A percentile compares a stretch with the other conserved stretches of the same genome.
phyloP scores from a whole-genome alignment of 768 basidiomycete genomes.

The Termitomyces sp. region DNA sequence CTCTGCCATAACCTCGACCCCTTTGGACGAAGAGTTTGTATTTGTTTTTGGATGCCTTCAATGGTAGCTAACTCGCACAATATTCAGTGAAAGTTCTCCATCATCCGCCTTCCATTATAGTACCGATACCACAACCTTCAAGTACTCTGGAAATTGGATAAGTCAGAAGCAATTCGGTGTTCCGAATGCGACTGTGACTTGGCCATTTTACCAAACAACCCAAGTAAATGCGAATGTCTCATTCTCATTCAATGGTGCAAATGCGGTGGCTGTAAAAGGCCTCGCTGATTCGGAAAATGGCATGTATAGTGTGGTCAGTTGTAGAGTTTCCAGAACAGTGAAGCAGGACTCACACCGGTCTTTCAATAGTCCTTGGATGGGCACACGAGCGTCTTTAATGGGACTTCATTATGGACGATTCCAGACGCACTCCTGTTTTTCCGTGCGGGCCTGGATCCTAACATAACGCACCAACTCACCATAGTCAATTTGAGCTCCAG shows the following conservation, averaged over 20 bases:
- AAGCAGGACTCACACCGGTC: not conserved
- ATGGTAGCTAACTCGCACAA: not conserved
- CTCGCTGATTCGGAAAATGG: constrained; percentile 11
- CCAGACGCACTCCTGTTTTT: constrained; percentile 17
- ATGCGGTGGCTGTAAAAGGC: constrained; percentile 14
- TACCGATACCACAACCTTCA: constrained; percentile 8
- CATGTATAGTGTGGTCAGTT: constrained; percentile 13
- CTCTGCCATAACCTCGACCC: constrained; percentile 8
- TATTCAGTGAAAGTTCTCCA: constrained; percentile 12
- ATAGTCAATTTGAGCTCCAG: constrained; percentile 13
- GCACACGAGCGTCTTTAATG: constrained; percentile 8
- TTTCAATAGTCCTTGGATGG: constrained; percentile 14
- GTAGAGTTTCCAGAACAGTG: not conserved
- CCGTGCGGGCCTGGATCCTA: constrained; percentile 14
- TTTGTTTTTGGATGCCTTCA: not conserved
- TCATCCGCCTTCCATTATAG: constrained; percentile 13
- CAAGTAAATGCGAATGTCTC: constrained; percentile 12
- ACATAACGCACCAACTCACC: constrained; percentile 9
- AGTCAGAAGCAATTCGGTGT: constrained; percentile 9
- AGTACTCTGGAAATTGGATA: constrained; percentile 13
- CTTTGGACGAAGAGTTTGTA: constrained; percentile 10
- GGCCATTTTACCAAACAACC: constrained; percentile 11
- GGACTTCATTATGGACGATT: constrained; percentile 12
- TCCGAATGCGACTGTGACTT: constrained; percentile 14
- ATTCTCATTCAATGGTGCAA: constrained; percentile 15